A percentile compares a stretch with the other conserved stretches of the same genome.
Evolutionary conservation across 768 basidiomycete species (phyloP).

Genomic region (Amanita rimosa): DNA sequence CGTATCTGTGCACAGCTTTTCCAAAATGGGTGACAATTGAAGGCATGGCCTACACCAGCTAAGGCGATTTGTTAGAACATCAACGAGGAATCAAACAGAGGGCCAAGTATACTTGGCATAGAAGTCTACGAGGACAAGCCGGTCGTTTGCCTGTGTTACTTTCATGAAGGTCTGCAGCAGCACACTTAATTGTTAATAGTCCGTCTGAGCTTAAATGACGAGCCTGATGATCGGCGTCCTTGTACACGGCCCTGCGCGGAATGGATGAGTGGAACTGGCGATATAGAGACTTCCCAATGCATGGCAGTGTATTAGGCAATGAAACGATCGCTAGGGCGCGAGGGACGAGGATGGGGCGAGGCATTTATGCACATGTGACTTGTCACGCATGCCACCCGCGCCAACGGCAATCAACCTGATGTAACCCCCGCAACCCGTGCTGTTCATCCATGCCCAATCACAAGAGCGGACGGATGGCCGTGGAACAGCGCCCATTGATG

Average conservation of each 20-base stretch:
- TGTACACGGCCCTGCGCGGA: not conserved
- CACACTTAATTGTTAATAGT: slow-evolving; percentile 7
- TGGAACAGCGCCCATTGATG: too few relatives aligned
- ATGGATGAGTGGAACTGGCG: slow-evolving; percentile 2
- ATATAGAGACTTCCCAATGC: not conserved
- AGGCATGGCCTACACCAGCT: slow-evolving; percentile 81
- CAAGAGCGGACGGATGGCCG: too few relatives aligned
- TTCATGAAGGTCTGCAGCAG: slow-evolving; percentile 26
- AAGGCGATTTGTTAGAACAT: not conserved
- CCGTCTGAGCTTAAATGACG: slow-evolving; percentile 1
- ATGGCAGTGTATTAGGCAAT: not conserved
- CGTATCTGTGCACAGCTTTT: slow-evolving; percentile 40
- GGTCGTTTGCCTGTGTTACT: slow-evolving; percentile 27
- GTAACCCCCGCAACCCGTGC: too few relatives aligned
- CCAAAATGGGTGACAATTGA: slow-evolving; percentile 56
- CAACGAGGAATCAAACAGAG: not conserved
- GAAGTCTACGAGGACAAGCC: slow-evolving; percentile 65
- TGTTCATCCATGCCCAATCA: too few relatives aligned
- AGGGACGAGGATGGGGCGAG: not conserved
- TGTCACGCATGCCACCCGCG: too few relatives aligned
- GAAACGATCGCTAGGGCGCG: not conserved
- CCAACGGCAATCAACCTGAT: too few relatives aligned
- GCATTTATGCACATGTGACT: not conserved
- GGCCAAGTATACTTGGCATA: slow-evolving; percentile 70
- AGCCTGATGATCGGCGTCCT: slow-evolving; percentile 1